A percentile compares a stretch with the other conserved stretches of the same genome.
Evolutionary conservation across 441 rosid genomes (phyloP).

Genomic region (Adansonia rubrostipa): DNA sequence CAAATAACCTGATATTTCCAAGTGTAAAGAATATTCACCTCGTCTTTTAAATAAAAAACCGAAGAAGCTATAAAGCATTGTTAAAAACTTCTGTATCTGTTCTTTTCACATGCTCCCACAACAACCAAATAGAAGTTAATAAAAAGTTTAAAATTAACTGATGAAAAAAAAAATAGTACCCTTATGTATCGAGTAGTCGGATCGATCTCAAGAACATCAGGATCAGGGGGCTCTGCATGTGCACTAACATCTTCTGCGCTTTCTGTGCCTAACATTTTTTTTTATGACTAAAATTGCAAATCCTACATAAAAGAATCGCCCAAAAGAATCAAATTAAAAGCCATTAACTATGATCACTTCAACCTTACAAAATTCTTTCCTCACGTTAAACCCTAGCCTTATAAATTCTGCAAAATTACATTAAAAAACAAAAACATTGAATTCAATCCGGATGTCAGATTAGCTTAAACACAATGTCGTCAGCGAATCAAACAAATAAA

Average conservation of each 20-base stretch:
- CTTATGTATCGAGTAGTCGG: conserved; percentile 73
- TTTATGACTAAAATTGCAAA: background rate
- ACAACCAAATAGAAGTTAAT: conserved; percentile 14
- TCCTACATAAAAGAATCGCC: background rate
- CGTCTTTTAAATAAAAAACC: background rate
- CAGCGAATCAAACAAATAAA: background rate
- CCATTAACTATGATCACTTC: background rate
- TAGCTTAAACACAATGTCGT: background rate
- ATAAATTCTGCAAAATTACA: background rate
- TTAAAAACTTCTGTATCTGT: background rate
- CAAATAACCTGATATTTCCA: background rate
- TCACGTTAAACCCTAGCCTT: conserved; percentile 5
- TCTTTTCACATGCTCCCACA: conserved; percentile 13
- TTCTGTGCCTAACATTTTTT: conserved; percentile 37
- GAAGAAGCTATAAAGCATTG: background rate
- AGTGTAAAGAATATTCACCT: background rate
- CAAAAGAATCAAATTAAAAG: background rate
- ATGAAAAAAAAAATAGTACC: conserved; percentile 39
- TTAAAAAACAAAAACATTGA: background rate
- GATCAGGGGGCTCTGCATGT: conserved; percentile 73
- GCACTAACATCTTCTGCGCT: conserved; percentile 56
- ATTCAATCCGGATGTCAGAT: background rate
- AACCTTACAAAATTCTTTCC: background rate
- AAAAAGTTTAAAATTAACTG: background rate
- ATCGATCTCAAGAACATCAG: conserved; percentile 75